Conservation (phyloP, 225 moss, liverwort and hornwort genomes). For the Ulota crispa region DNA sequence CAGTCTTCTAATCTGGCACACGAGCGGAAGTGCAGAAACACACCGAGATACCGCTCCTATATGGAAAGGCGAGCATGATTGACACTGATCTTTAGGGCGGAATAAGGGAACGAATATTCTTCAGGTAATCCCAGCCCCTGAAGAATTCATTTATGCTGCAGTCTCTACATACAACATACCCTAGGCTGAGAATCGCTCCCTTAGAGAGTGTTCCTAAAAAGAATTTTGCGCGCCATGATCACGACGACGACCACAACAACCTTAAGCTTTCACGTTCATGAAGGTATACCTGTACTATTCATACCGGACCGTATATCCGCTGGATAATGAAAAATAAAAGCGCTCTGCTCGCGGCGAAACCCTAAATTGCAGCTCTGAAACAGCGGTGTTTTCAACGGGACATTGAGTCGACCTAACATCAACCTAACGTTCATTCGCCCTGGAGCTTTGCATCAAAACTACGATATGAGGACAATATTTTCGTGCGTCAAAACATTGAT, state of each 20-base stretch:
- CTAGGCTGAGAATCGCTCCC: not conserved
- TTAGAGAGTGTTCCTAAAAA: not conserved
- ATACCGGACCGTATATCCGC: not conserved
- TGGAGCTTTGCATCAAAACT: not conserved
- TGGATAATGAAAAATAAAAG: not conserved
- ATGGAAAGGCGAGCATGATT: not conserved
- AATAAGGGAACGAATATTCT: too few species aligned
- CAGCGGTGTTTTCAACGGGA: not conserved
- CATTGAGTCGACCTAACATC: not conserved
- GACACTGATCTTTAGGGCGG: too few species aligned
- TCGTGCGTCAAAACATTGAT: not conserved
- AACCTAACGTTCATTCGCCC: not conserved
- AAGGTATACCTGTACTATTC: not conserved
- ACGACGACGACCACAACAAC: not conserved
- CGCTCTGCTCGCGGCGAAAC: not conserved
- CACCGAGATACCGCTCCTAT: too few species aligned
- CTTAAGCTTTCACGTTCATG: not conserved
- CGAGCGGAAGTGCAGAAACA: not conserved
- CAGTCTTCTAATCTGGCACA: not conserved
- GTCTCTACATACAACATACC: not conserved
- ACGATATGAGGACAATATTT: not conserved
- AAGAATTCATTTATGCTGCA: too few species aligned
- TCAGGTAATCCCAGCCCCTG: not conserved
- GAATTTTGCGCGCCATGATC: not conserved
- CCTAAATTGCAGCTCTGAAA: constrained; percentile 32